These are phyloP conservation scores for Cyberlindnera misumaiensis DNA, from an alignment of 805 yeast species.

Conservation along the genomic window DNA sequence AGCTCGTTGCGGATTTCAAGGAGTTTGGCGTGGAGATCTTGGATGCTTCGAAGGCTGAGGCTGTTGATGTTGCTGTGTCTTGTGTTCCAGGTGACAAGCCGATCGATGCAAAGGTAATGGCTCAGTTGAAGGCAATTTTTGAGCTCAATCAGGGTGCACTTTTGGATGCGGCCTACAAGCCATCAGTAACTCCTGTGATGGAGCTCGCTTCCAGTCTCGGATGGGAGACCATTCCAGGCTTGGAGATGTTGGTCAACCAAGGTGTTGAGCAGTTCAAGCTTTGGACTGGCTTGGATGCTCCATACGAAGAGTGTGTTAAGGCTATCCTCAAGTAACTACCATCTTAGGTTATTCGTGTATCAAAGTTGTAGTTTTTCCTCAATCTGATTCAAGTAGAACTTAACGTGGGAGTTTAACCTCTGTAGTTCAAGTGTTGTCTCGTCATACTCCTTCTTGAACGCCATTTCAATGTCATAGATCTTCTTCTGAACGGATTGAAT, in stretches of 20 bases:
- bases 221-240: constrained; percentile 88
- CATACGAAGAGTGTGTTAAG: constrained; percentile 51
- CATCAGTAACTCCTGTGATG: constrained; percentile 83
- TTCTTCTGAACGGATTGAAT: constrained; percentile 33
- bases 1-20: constrained; percentile 49
- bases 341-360: not conserved
- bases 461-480: constrained; percentile 26
- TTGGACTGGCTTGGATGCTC: constrained; percentile 66
- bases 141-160: constrained; percentile 37
- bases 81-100: constrained; percentile 83
- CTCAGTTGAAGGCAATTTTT: constrained; percentile 42
- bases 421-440: constrained; percentile 28
- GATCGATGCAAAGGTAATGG: constrained; percentile 44
- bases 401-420: constrained; percentile 21
- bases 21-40: constrained; percentile 53
- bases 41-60: constrained; percentile 33
- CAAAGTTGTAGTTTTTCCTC: constrained; percentile 16
- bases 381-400: constrained; percentile 21
- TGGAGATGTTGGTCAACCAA: constrained; percentile 87
- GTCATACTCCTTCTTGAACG: constrained; percentile 34
- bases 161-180: constrained; percentile 94
- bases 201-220: constrained; percentile 54
- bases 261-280: constrained; percentile 80
- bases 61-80: constrained; percentile 58
- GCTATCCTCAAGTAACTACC: constrained; percentile 37